These are phyloP conservation scores for Corinectria fuckeliana DNA, from an alignment of 2,329 filamentous ascomycete genomes.

Conservation along the genomic window DNA sequence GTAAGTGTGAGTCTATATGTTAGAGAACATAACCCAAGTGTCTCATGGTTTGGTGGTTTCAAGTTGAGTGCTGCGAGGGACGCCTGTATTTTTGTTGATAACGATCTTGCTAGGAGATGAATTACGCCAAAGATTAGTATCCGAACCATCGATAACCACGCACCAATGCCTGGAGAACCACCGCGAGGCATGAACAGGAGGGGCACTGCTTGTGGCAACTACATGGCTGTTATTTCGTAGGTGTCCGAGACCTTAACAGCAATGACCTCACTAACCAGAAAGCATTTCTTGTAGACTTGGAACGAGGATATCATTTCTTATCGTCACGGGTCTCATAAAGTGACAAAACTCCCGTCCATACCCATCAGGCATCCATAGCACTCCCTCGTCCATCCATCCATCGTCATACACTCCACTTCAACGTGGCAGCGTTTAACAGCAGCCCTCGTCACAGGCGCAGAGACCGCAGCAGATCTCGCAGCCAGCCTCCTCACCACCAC, in stretches of 20 bases:
- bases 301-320: conserved; percentile 21
- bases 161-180: background rate
- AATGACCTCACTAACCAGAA: background rate
- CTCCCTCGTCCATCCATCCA: background rate
- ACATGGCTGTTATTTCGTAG: background rate
- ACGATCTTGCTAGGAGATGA: no score
- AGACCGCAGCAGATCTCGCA: conserved; percentile 55
- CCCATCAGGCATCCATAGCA: background rate
- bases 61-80: no score
- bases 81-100: no score
- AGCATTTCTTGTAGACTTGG: background rate
- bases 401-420: background rate
- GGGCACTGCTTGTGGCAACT: background rate
- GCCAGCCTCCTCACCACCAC: conserved; percentile 54
- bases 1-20: no score
- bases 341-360: conserved; percentile 3
- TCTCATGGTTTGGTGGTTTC: no score
- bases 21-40: no score
- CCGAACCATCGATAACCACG: background rate
- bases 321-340: conserved; percentile 11
- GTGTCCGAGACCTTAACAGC: background rate
- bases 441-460: conserved; percentile 52
- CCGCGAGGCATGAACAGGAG: background rate
- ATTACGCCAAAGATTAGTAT: no score
- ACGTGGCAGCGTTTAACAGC: conserved; percentile 44